Base-by-base conservation (phyloP, 495 filamentous ascomycete genomes). In the Talaromyces thailandensis region DNA sequence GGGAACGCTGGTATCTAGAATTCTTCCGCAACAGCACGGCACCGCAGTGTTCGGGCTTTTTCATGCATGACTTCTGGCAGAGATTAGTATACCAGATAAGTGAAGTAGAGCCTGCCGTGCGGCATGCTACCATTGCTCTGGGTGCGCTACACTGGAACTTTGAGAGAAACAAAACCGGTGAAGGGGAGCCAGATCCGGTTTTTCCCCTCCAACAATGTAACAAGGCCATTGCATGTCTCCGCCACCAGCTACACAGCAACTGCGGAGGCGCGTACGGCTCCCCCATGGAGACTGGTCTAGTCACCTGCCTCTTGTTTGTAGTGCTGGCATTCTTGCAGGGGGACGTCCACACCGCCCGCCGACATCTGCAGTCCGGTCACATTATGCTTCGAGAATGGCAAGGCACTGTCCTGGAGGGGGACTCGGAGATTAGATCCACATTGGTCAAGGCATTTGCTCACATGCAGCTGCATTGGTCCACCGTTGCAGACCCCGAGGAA, bases 1-100 rank as follows among this genome's bases (percentile, higher is more conserved):
- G 59, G 23, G 68, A 70, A 28, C 66, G 61, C 8, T 64, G 48
- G 16, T 65, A 64, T 53, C 45, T 70, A 3, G 63, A 65, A 45
- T 68, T 63, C 59, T 66, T 70, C 40, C 61, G 60, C 6, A 32
- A 25, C 2, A 64, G 26, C 69, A 62, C 76, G 69, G 75, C 74
- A 9, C 73, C 74, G 26, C 75, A 72, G 58, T 71, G 77, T 21
- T 79, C 77, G 1, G 75, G 72, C 29, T 75, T 72, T 53, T 71
- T 77, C 56, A 72, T 76, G 56, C 70, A 72, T 35, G 69, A 72
- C 60, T 82, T 84, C 62, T 83, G 79, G 81, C 69, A 78, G 7
- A 74, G 76, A 25, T 64, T 84, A 16, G 75, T 82, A 6, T 73
- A 80, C 43, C 79, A 82, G 63, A 76, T 77, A 29, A 75, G 76